Evolutionary conservation across 257 asterid species (phyloP).

Genomic region (Nemophila menziesii): DNA sequence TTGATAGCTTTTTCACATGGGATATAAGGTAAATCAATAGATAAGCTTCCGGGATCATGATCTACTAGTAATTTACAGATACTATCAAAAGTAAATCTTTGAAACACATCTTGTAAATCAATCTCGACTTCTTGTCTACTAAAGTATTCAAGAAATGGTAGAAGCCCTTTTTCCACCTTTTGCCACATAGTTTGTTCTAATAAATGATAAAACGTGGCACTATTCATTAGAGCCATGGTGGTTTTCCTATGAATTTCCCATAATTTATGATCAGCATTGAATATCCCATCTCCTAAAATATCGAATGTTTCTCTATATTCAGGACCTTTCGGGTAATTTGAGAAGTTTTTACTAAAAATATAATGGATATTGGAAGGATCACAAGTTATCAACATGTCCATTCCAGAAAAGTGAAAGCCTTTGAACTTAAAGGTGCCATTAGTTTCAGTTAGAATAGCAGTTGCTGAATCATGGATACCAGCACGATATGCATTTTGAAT

Average conservation of each 20-base stretch:
- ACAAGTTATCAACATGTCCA: slow-evolving; percentile 49
- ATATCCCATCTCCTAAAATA: slow-evolving; percentile 52
- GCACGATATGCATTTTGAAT: no score
- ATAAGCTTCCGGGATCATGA: no score
- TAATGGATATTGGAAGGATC: slow-evolving; percentile 44
- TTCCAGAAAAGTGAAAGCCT: slow-evolving; percentile 39
- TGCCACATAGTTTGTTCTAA: slow-evolving; percentile 24
- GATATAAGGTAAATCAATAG: no score
- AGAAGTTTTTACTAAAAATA: slow-evolving; percentile 38
- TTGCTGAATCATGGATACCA: no score
- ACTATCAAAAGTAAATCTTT: slow-evolving; percentile 46
- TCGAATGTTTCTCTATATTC: slow-evolving; percentile 41
- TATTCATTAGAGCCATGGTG: slow-evolving; percentile 48
- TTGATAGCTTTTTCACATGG: no score
- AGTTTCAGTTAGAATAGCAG: no score
- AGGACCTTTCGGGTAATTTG: slow-evolving; percentile 50
- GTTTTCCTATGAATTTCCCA: slow-evolving; percentile 58
- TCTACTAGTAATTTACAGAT: slow-evolving; percentile 38
- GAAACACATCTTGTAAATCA: slow-evolving; percentile 58
- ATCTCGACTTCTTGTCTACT: slow-evolving; percentile 3
- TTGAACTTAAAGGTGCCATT: slow-evolving; percentile 27
- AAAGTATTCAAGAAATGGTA: slow-evolving; percentile 32
- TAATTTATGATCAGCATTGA: slow-evolving; percentile 46
- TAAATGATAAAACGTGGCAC: slow-evolving; percentile 33
- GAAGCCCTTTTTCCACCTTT: slow-evolving; percentile 21